Evolutionary conservation across 257 asterid genomes (phyloP).

Genomic region (Haberlea rhodopensis): DNA sequence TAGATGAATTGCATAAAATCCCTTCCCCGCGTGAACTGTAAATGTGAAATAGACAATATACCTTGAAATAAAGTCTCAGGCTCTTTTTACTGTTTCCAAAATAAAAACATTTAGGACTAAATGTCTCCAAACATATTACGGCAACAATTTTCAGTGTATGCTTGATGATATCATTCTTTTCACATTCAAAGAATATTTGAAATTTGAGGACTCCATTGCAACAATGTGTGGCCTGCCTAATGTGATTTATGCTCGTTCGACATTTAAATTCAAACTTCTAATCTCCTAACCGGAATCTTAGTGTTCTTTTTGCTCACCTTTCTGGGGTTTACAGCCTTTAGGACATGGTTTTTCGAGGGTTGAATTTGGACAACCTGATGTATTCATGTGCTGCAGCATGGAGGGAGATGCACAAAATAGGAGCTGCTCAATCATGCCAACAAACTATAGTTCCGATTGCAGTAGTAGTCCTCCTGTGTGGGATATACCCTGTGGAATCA

Average conservation of each 20-base stretch:
- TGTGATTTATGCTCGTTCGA: background rate
- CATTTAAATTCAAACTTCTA: background rate
- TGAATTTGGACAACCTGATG: conserved; percentile 52
- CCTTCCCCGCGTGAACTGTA: background rate
- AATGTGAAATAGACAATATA: background rate
- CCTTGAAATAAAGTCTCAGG: background rate
- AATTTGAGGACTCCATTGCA: background rate
- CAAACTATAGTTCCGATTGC: conserved; percentile 16
- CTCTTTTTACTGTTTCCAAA: background rate
- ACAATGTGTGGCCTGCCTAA: no score
- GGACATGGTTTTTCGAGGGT: conserved; percentile 56
- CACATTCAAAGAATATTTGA: background rate
- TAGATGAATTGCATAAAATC: background rate
- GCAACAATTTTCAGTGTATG: background rate
- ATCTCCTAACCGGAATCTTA: background rate
- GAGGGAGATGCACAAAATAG: conserved; percentile 22
- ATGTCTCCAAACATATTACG: background rate
- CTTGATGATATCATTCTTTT: no score
- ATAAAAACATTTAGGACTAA: background rate
- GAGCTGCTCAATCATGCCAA: conserved; percentile 39
- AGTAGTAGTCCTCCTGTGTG: conserved; percentile 35
- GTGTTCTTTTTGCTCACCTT: background rate
- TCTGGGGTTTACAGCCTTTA: conserved; percentile 47
- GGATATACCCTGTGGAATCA: conserved; percentile 79
- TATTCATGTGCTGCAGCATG: conserved; percentile 43